Base-by-base conservation (phyloP, 495 filamentous ascomycete species). In the Xylaria longipes region DNA sequence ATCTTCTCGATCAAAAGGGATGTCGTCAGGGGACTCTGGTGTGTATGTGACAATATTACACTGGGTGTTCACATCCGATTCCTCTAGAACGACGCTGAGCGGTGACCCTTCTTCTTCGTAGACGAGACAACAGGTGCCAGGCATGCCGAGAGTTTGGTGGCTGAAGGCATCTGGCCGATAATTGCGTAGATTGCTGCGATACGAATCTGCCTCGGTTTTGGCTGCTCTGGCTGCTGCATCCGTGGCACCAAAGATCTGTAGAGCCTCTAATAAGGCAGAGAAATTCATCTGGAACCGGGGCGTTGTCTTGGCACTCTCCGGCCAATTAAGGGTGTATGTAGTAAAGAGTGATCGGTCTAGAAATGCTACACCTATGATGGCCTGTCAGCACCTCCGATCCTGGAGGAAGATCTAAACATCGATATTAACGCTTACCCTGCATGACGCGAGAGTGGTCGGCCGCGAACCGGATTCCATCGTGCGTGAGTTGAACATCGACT, bases 41-140 rank as follows among this genome's bases (percentile, higher is more conserved):
- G 94, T 89, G 78, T 97, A 99, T 8, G 96, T 97, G n/a, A 89
- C 91, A 41, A 99, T 85, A 65, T 96, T 91, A 86, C 95, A 98
- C 29, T 91, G 96, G 6, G 96, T 98, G 33, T 91, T 94, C 50
- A 97, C 89, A n/a, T 91, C 91, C 0, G 89, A 82, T 81, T 98
- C 96, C 73, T 93, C 89, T 37, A 99, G 84, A 65, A 93, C 90
- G 74, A 95, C 88, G 82, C 89, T 89, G 69, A 99, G 87, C 1
- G 94, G 92, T 1, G 88, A 87, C 33, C 96, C 96, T 15, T 88
- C 79, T 45, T 86, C 84, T 45, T 84, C 78, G 81, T 98, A 98
- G 70, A 89, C 88, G 41, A 99, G 83, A 50, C 90, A 91, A 77
- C 96, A 98, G 25, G 94, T 90, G 31, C 93, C 92, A 57, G 90